phyloP scores from a whole-genome alignment of 768 basidiomycete genomes.

The Mycena epipterygia region DNA sequence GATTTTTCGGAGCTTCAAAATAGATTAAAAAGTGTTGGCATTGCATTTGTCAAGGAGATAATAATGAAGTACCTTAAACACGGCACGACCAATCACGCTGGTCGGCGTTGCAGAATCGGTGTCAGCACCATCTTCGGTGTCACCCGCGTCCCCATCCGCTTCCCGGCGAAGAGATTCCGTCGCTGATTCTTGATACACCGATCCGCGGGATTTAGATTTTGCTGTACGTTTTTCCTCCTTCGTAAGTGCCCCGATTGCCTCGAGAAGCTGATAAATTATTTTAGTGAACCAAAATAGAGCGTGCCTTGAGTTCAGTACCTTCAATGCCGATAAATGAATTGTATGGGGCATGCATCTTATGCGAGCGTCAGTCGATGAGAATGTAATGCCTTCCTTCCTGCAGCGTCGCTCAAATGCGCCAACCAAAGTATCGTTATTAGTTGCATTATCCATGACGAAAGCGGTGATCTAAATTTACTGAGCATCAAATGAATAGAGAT shows the following conservation, averaged over 20 bases:
- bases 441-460: no score
- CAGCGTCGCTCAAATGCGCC: conserved; percentile 34
- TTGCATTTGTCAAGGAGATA: no score
- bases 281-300: not conserved
- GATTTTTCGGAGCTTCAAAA: conserved; percentile 7
- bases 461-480: conserved; percentile 41
- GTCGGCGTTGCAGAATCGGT: not conserved
- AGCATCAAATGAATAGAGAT: not conserved
- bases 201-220: not conserved
- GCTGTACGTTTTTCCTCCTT: not conserved
- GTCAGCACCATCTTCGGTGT: conserved; percentile 2
- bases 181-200: conserved; percentile 16
- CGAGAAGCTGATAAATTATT: not conserved
- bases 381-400: conserved; percentile 32
- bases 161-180: not conserved
- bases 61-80: not conserved
- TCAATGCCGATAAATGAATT: conserved; percentile 50
- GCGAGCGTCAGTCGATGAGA: conserved; percentile 40
- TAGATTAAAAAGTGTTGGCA: not conserved
- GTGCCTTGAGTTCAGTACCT: conserved; percentile 28
- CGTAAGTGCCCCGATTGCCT: not conserved
- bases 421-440: conserved; percentile 51
- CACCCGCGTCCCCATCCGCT: not conserved
- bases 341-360: conserved; percentile 54
- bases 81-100: not conserved